Conservation (phyloP, 2,329 filamentous ascomycete genomes). For the Plenodomus lindquistii region DNA sequence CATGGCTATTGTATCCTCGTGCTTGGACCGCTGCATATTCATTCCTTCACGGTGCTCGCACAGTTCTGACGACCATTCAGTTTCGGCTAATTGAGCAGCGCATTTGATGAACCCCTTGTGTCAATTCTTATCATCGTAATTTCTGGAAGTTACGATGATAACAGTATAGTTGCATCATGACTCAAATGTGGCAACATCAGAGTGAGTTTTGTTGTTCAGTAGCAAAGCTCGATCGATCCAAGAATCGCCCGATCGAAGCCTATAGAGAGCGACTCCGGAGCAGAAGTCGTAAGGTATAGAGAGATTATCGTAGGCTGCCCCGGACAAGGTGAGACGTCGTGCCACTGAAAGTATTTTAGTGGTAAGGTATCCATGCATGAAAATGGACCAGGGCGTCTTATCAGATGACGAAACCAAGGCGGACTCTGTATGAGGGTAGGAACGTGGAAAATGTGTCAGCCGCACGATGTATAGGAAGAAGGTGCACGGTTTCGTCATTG, state of each 20-base stretch:
- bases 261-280: conserved; percentile 4
- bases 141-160: too few species aligned
- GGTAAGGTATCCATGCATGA: conserved; percentile 43
- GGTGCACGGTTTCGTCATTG: conserved; percentile 23
- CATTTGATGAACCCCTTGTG: too few species aligned
- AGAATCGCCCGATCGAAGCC: background rate
- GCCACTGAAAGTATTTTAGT: conserved; percentile 22
- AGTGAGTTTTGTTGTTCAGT: background rate
- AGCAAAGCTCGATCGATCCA: background rate
- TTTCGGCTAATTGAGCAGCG: too few species aligned
- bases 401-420: conserved; percentile 25
- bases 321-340: conserved; percentile 9
- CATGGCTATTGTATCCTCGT: too few species aligned
- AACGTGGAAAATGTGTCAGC: conserved; percentile 25
- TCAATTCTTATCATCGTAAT: too few species aligned
- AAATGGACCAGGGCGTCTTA: conserved; percentile 16
- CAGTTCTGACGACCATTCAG: too few species aligned
- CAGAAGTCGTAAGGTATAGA: conserved; percentile 5
- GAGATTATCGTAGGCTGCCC: conserved; percentile 7
- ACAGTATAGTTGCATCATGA: too few species aligned
- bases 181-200: background rate
- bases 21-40: too few species aligned
- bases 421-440: conserved; percentile 11
- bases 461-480: conserved; percentile 17
- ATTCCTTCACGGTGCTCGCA: too few species aligned